Conservation (phyloP, 2,329 filamentous ascomycete genomes). For the Anthostomella pinea region DNA sequence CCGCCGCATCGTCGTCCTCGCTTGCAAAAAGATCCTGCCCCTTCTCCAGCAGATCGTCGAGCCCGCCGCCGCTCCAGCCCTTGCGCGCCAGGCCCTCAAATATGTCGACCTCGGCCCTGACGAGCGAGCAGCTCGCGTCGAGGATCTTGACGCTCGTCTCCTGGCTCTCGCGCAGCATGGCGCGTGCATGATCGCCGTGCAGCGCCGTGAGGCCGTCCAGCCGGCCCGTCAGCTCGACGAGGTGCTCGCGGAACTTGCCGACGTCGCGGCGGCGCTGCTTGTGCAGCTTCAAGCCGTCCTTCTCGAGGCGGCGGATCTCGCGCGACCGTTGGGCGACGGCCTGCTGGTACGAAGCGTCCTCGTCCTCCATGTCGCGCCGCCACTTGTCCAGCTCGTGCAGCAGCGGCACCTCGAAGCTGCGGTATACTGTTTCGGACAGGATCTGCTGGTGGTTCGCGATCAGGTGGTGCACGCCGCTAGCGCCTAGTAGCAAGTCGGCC, state of each 20-base stretch:
- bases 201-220: constrained; percentile 61
- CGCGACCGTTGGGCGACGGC: constrained; percentile 52
- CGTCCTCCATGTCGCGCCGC: constrained; percentile 61
- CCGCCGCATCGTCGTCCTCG: constrained; percentile 31
- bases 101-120: constrained; percentile 67
- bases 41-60: constrained; percentile 64
- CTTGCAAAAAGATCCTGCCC: constrained; percentile 59
- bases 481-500: constrained; percentile 59
- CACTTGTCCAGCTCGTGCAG: constrained; percentile 68
- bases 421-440: constrained; percentile 65
- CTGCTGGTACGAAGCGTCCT: constrained; percentile 58
- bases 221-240: constrained; percentile 60
- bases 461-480: constrained; percentile 64
- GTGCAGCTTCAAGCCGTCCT: constrained; percentile 62
- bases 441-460: constrained; percentile 70
- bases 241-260: constrained; percentile 58
- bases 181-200: constrained; percentile 59
- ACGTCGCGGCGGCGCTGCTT: constrained; percentile 59
- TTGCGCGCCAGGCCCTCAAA: constrained; percentile 65
- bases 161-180: constrained; percentile 60
- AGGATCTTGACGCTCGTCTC: constrained; percentile 61
- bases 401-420: constrained; percentile 65
- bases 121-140: constrained; percentile 62
- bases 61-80: constrained; percentile 64
- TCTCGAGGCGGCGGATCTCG: constrained; percentile 63